Base-by-base conservation (phyloP, 441 rosid genomes). In the Mallotus japonicus region DNA sequence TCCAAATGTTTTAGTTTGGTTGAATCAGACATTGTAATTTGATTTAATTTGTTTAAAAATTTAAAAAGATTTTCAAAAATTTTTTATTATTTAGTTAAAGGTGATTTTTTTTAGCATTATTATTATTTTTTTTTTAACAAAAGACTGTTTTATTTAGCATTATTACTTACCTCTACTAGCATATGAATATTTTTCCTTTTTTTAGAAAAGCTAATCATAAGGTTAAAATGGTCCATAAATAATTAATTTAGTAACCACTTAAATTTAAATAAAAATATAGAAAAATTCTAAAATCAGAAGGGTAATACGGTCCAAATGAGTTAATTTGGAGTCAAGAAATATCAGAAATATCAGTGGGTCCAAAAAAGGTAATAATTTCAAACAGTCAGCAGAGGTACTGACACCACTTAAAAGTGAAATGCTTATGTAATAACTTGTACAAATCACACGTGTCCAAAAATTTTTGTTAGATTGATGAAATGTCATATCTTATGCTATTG, bases 351-450 rank as follows among this genome's bases (percentile, higher is more conserved):
- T 13, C 32, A 56, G 72, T 69, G 65, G 73, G 73, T 10, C 64
- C 65, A 14, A 8, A 59, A 55, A 37, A 28, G 63, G 57, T 22
- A 14, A 44, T 70, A 34, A 46, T 70, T 70, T 70, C 65, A 32
- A 15, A 22, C 22, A 1, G 69, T 49, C 55, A 24, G 10, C 19
- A 44, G 20, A 13, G 28, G 24, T 53, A n/a, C 55, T 58, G 20
- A 37, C 10, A 60, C 76, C 40, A 75, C 77, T 44, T 44, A 13
- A 65, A 67, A 67, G 73, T 53, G 58, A 73, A 63, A 28, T 19
- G 67, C 67, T 63, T 8, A 46, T 42, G 19, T 20, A 44, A 40
- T 49, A 62, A 44, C 77, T 61, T 42, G 59, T 17, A 44, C 50
- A 47, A 9, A 37, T n/a, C 63, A 20, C 62, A 42, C 16, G 77